These are phyloP conservation scores for Diophrys appendiculata DNA, from an alignment of 73 alveolate genomes.

Conservation along the genomic window DNA sequence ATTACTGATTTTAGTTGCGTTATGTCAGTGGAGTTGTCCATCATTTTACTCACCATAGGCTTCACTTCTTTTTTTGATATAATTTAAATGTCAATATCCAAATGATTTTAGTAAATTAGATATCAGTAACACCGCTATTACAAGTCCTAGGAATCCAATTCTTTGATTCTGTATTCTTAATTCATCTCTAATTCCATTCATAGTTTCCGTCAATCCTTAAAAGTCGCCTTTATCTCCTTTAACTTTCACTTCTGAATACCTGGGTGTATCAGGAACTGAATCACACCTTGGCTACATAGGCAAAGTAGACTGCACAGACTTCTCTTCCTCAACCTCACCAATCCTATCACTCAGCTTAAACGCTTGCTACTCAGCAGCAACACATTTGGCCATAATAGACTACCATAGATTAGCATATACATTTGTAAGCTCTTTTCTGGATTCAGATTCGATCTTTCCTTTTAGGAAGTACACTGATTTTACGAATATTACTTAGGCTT, in stretches of 20 bases:
- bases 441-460: slow-evolving; percentile 12
- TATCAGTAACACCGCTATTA: no score
- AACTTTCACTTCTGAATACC: neutral
- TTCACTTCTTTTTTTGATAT: no score
- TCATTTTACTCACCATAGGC: no score
- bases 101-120: no score
- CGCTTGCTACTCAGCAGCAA: neutral
- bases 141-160: no score
- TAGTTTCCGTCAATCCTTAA: neutral
- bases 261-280: neutral
- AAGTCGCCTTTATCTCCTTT: neutral
- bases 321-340: neutral
- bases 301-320: neutral
- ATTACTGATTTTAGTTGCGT: no score
- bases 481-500: neutral
- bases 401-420: neutral
- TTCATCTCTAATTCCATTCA: neutral
- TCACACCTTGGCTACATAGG: neutral
- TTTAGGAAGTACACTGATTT: neutral
- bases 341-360: neutral
- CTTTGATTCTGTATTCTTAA: neutral
- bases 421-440: neutral
- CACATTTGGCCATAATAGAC: neutral
- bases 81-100: no score
- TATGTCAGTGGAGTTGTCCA: no score